These are phyloP conservation scores for Emericellopsis cladophorae DNA, from an alignment of 2,329 filamentous ascomycete species.

Conservation along the genomic window DNA sequence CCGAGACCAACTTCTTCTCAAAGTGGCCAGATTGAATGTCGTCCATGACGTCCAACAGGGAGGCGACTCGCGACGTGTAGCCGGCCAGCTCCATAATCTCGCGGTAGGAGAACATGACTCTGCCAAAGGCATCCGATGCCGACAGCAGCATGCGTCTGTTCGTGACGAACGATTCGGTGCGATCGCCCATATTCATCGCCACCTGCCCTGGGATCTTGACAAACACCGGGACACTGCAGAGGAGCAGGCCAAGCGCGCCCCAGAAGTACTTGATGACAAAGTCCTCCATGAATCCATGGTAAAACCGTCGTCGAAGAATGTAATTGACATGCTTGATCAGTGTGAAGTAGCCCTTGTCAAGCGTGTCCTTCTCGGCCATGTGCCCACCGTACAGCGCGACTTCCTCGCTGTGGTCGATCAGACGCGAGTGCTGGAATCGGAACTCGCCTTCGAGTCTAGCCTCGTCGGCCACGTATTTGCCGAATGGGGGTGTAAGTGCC, in stretches of 20 bases:
- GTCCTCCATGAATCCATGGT: slow-evolving; percentile 99
- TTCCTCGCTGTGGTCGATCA: slow-evolving; percentile 95
- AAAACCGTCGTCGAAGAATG: slow-evolving; percentile 78
- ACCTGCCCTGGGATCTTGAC: slow-evolving; percentile 73
- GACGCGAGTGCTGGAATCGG: slow-evolving; percentile 81
- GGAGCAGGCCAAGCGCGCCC: slow-evolving; percentile 80
- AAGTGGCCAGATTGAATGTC: slow-evolving; percentile 85
- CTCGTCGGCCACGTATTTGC: slow-evolving; percentile 95
- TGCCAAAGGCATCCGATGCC: slow-evolving; percentile 88
- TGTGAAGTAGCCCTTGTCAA: slow-evolving; percentile 98
- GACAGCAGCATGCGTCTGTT: slow-evolving; percentile 86
- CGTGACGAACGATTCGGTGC: slow-evolving; percentile 74
- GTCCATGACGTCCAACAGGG: slow-evolving; percentile 84
- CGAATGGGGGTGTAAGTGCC: slow-evolving; percentile 87
- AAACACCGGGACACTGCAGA: slow-evolving; percentile 93
- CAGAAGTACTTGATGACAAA: slow-evolving; percentile 99
- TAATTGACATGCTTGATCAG: slow-evolving; percentile 98
- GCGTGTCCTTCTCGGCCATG: slow-evolving; percentile 84
- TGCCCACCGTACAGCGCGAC: slow-evolving; percentile 86
- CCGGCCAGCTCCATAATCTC: slow-evolving; percentile 94
- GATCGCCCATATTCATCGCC: slow-evolving; percentile 54
- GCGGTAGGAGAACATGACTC: slow-evolving; percentile 96
- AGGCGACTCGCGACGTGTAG: slow-evolving; percentile 85
- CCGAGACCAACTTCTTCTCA: slow-evolving; percentile 92
- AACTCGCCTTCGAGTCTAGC: slow-evolving; percentile 92